Conservation (phyloP, 306 rosid genomes). For the Cucumis hystrix region DNA sequence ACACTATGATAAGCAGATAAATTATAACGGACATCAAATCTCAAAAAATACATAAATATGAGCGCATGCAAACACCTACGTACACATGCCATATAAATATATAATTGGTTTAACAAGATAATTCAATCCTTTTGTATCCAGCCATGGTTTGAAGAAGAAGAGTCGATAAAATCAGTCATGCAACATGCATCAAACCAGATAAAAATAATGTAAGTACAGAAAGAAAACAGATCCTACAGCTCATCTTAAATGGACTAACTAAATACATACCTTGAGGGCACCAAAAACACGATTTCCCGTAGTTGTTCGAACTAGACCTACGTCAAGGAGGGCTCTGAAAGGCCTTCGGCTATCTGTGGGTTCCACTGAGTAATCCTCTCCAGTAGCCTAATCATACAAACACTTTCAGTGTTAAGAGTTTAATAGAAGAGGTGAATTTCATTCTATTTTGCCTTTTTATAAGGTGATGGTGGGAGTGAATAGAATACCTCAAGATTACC, state of each 20-base stretch:
- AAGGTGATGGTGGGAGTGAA: no score
- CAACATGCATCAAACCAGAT: background rate
- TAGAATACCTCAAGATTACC: slow-evolving; percentile 75
- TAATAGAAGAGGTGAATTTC: background rate
- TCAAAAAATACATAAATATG: background rate
- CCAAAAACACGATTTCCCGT: slow-evolving; percentile 88
- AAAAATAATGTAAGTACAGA: background rate
- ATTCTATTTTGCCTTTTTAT: background rate
- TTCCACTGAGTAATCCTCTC: slow-evolving; percentile 85
- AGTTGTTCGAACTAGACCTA: slow-evolving; percentile 69
- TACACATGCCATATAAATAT: background rate
- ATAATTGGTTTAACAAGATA: background rate
- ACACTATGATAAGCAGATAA: no score
- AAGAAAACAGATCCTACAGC: background rate
- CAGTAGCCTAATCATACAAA: slow-evolving; percentile 36
- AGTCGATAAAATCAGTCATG: background rate
- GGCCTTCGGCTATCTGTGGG: slow-evolving; percentile 86
- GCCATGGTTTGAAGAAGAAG: background rate
- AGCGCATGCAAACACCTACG: background rate
- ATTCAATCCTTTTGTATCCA: background rate
- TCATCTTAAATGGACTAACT: background rate
- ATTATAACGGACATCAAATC: background rate
- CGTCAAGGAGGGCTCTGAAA: slow-evolving; percentile 94
- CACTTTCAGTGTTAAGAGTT: background rate
- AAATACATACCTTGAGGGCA: slow-evolving; percentile 45